Percentiles rank a stretch among this genome's conserved stretches.
phyloP scores from a whole-genome alignment of 2,329 filamentous ascomycete genomes.

The Helotiales sp. region DNA sequence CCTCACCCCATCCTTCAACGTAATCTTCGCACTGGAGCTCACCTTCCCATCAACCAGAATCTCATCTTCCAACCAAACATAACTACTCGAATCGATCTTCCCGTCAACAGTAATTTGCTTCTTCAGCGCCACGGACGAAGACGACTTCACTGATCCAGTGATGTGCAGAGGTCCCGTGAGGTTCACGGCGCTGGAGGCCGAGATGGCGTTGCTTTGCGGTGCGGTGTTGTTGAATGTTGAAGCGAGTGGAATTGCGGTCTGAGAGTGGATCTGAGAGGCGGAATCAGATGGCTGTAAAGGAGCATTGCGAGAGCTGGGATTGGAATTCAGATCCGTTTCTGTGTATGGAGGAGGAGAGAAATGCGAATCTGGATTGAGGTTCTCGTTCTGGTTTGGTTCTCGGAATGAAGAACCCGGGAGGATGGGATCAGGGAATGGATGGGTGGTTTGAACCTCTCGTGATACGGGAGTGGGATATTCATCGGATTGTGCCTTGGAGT shows the following conservation, averaged over 20 bases:
- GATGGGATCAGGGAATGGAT: constrained; percentile 3
- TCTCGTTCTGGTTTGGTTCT: neutral
- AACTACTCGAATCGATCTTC: constrained; percentile 23
- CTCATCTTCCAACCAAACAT: constrained; percentile 21
- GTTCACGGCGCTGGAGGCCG: constrained; percentile 19
- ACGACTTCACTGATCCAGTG: constrained; percentile 28
- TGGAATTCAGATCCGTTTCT: neutral
- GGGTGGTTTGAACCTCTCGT: neutral
- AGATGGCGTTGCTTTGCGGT: constrained; percentile 29
- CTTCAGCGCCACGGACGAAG: constrained; percentile 22
- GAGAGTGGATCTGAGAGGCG: neutral
- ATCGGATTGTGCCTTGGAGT: constrained; percentile 1
- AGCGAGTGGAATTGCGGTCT: neutral
- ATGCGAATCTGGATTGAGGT: neutral
- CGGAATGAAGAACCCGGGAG: neutral
- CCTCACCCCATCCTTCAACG: constrained; percentile 20
- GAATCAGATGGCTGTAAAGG: neutral
- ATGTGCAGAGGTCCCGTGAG: constrained; percentile 31
- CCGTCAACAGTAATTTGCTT: constrained; percentile 31
- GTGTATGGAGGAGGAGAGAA: constrained; percentile 4
- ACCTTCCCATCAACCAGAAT: constrained; percentile 27
- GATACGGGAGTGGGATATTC: neutral
- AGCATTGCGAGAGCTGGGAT: neutral
- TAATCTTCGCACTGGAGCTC: constrained; percentile 22
- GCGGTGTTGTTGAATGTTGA: neutral